Evolutionary conservation across 2,329 filamentous ascomycete species (phyloP).

Genomic region (Ophiostoma australiae): DNA sequence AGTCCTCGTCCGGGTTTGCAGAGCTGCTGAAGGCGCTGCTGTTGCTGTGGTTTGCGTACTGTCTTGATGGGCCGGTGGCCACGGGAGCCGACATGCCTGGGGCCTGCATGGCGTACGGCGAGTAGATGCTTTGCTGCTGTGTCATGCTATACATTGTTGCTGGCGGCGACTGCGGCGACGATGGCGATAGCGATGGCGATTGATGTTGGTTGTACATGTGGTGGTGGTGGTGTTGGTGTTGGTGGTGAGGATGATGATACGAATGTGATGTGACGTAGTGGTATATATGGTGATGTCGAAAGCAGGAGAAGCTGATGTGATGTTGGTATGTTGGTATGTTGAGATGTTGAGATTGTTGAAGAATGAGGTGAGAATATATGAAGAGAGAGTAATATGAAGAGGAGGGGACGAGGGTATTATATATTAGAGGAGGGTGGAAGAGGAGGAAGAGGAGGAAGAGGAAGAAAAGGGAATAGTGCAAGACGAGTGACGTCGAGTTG

Average conservation of each 20-base stretch:
- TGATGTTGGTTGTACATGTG: background rate
- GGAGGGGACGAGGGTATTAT: slow-evolving; percentile 5
- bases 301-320: background rate
- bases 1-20: slow-evolving; percentile 94
- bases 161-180: slow-evolving; percentile 28
- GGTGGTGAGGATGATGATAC: background rate
- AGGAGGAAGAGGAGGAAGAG: background rate
- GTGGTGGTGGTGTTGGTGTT: background rate
- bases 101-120: slow-evolving; percentile 36
- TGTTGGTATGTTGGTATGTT: background rate
- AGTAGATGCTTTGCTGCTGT: slow-evolving; percentile 35
- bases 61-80: slow-evolving; percentile 48
- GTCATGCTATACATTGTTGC: slow-evolving; percentile 42
- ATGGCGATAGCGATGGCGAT: background rate
- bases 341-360: background rate
- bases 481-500: slow-evolving; percentile 4
- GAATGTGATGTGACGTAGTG: background rate
- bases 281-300: background rate
- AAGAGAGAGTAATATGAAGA: background rate
- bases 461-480: background rate
- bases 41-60: slow-evolving; percentile 68
- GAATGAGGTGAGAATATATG: background rate
- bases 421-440: slow-evolving; percentile 1
- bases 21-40: slow-evolving; percentile 94
- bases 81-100: slow-evolving; percentile 28